Conservation (phyloP, 2,329 filamentous ascomycete species). For the Blumeria graminis region DNA sequence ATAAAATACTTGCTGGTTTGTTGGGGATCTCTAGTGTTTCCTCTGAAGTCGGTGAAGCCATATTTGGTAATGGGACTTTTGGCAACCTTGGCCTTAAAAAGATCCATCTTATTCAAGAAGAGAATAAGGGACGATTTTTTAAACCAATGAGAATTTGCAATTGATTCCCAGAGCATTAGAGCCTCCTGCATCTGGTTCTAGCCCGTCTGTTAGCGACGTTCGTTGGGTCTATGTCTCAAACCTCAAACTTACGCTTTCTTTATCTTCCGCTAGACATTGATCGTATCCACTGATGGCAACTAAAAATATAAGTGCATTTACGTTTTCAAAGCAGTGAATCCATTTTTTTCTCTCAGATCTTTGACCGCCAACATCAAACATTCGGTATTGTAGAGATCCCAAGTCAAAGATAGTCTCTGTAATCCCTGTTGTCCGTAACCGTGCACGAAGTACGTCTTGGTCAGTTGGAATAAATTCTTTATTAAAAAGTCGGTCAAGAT, state of each 20-base stretch:
- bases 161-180: slow-evolving; percentile 66
- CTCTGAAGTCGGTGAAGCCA: slow-evolving; percentile 57
- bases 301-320: slow-evolving; percentile 73
- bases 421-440: slow-evolving; percentile 81
- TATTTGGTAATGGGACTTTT: slow-evolving; percentile 48
- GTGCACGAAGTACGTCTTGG: slow-evolving; percentile 78
- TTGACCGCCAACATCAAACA: slow-evolving; percentile 60
- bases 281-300: slow-evolving; percentile 93
- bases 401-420: slow-evolving; percentile 88
- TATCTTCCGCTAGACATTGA: slow-evolving; percentile 86
- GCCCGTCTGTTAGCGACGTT: not conserved
- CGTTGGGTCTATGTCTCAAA: not conserved
- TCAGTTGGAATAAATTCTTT: slow-evolving; percentile 71
- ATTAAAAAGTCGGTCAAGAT: slow-evolving; percentile 50
- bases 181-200: slow-evolving; percentile 85
- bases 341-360: slow-evolving; percentile 56
- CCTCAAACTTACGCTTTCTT: slow-evolving; percentile 53
- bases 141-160: slow-evolving; percentile 73
- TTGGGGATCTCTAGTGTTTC: slow-evolving; percentile 45
- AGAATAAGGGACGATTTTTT: slow-evolving; percentile 59
- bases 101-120: slow-evolving; percentile 72
- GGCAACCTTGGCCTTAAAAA: slow-evolving; percentile 55
- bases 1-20: slow-evolving; percentile 60
- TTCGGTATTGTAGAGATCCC: slow-evolving; percentile 77
- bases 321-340: slow-evolving; percentile 58